Conservation (phyloP, 176 grass and related monocot species). For the Phragmites australis region DNA sequence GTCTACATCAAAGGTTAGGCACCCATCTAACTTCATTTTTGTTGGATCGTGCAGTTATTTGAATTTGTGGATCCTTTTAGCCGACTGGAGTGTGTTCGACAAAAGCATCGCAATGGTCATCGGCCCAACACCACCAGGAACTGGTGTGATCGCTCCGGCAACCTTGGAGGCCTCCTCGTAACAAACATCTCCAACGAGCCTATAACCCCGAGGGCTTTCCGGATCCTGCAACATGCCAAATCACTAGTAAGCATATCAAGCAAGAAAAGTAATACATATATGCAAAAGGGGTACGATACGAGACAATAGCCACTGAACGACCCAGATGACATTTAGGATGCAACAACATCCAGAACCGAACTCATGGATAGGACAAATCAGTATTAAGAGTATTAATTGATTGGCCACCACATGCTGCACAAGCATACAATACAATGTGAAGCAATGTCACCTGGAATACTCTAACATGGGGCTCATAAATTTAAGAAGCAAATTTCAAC, state of each 20-base stretch:
- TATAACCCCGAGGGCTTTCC: slow-evolving; percentile 66
- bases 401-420: slow-evolving; percentile 22
- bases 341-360: neutral
- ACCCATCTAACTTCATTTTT: neutral
- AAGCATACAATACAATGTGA: slow-evolving; percentile 13
- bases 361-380: neutral
- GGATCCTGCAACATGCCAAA: slow-evolving; percentile 61
- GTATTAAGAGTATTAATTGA: slow-evolving; percentile 29
- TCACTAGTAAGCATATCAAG: slow-evolving; percentile 1
- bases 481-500: slow-evolving; percentile 25
- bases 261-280: neutral
- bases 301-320: neutral
- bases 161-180: slow-evolving; percentile 74
- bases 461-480: neutral
- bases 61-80: slow-evolving; percentile 79
- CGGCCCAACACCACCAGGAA: slow-evolving; percentile 83
- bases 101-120: slow-evolving; percentile 97
- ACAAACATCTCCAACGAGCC: slow-evolving; percentile 76
- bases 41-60: slow-evolving; percentile 46
- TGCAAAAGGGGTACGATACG: neutral
- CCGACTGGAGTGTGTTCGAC: slow-evolving; percentile 84
- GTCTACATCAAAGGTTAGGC: slow-evolving; percentile 35
- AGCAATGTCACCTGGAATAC: slow-evolving; percentile 18
- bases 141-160: slow-evolving; percentile 79
- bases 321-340: neutral